Evolutionary conservation across 176 grass and related monocot genomes (phyloP).

Genomic region (Phyllostachys edulis): DNA sequence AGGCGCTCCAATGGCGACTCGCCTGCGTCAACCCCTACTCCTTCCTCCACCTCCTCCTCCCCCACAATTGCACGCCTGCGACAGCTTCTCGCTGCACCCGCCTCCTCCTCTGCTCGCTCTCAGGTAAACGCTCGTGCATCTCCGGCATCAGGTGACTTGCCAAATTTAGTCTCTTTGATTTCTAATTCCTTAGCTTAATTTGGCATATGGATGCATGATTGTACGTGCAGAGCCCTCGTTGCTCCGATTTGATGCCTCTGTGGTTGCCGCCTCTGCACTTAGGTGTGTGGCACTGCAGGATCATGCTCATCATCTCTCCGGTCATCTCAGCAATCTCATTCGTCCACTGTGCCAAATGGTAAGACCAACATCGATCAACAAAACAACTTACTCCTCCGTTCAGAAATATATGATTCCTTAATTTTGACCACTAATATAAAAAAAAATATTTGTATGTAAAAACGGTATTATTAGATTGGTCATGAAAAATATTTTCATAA

Average conservation of each 20-base stretch:
- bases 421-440: no score
- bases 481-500: no score
- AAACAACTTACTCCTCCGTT: background rate
- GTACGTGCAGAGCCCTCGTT: conserved; percentile 23
- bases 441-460: no score
- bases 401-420: no score
- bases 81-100: background rate
- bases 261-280: conserved; percentile 54
- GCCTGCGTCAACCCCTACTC: conserved; percentile 69
- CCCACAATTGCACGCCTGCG: background rate
- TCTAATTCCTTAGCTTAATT: background rate
- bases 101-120: conserved; percentile 58
- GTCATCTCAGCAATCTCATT: background rate
- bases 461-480: no score
- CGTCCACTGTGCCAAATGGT: background rate
- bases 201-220: background rate
- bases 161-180: background rate
- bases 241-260: conserved; percentile 47
- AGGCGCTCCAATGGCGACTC: conserved; percentile 72
- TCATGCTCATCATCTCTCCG: background rate
- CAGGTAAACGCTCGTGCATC: conserved; percentile 28
- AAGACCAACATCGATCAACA: background rate
- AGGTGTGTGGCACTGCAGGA: background rate
- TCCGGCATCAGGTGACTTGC: background rate
- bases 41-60: conserved; percentile 47